These are phyloP conservation scores for Peziza echinospora DNA, from an alignment of 495 filamentous ascomycete genomes.

Conservation along the genomic window DNA sequence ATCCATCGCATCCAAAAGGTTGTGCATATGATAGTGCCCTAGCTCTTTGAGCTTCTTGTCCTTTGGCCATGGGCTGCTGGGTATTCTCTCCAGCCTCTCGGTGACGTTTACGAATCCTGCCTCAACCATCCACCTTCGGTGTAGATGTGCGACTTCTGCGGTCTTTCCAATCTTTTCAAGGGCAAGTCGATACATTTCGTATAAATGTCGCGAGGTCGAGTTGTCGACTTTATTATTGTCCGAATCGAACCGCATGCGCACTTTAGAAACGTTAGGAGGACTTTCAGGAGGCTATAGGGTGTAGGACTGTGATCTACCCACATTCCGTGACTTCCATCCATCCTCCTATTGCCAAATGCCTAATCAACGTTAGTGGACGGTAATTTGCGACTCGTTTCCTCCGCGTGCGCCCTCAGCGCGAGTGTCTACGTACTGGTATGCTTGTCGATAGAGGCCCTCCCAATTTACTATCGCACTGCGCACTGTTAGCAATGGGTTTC, in stretches of 20 bases:
- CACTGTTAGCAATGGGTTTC: too few relatives aligned
- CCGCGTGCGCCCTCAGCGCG: not conserved
- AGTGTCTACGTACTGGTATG: not conserved
- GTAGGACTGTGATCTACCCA: not conserved
- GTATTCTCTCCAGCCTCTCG: slow-evolving; percentile 18
- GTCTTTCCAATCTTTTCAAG: not conserved
- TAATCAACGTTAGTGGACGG: too few relatives aligned
- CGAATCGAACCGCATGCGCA: not conserved
- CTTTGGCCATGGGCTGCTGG: slow-evolving; percentile 29
- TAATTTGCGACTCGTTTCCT: not conserved
- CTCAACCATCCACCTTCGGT: slow-evolving; percentile 18
- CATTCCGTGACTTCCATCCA: slow-evolving; percentile 4
- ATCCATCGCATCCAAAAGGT: not conserved
- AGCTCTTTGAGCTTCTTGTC: slow-evolving; percentile 29
- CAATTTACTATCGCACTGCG: slow-evolving; percentile 4
- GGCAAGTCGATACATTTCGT: too few relatives aligned
- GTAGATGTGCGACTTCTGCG: not conserved
- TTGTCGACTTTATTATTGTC: not conserved
- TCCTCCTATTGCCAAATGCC: not conserved
- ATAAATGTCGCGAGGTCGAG: too few relatives aligned
- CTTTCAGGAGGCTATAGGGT: slow-evolving; percentile 10
- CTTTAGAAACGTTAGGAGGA: slow-evolving; percentile 17
- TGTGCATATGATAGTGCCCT: slow-evolving; percentile 9
- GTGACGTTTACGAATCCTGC: slow-evolving; percentile 28
- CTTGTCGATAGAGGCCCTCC: slow-evolving; percentile 4